Evolutionary conservation across 768 basidiomycete genomes (phyloP), one percentile per base, ranked within the genome.

Genomic region (Rhizopogon vesiculosus): DNA sequence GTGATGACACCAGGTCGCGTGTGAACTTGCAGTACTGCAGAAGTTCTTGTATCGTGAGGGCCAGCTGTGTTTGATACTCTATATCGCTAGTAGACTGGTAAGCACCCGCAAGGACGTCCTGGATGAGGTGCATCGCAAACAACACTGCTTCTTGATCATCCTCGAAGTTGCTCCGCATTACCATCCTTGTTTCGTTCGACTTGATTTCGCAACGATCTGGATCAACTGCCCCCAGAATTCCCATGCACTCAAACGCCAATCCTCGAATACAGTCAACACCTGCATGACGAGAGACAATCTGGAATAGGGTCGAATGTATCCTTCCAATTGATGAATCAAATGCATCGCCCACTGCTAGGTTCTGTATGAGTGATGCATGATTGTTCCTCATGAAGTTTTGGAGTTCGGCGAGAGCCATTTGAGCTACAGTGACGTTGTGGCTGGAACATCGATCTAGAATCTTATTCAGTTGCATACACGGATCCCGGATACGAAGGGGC

Each of bases 41-140:
- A 33, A 99, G 76, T 62, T 98, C 90, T 73, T 99, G 96, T 40
- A 99, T 93, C 10, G 87, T 87, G 67, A 84, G 97, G 0, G 92
- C 94, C 16, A 98, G 81, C 60, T 89, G 85, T 44, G 79, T 87
- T 68, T 98, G 97, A 62, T 96, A 93, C 59, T 82, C 84, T 64
- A 95, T 89, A 64, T 98, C 96, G 66, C 93, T 96, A 0, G 96
- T 94, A 3, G 94, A 90, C 1, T 91, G 86, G 71, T 93, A 98
- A 2, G 91, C 89, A 19, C 87, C 86, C 16, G 96, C 93, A 2
- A 99, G 82, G 3, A 95, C 78, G 55, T 94, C 85, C 49, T 78
- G 76, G 56, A 99, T 89, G 42, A 98, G 84, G 68, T 96, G 89
- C 25, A 93, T 70, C 1, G 87, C 93, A 65, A 99, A 98, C 6